These are phyloP conservation scores for Cyberlindnera euphorbiae DNA, from an alignment of 805 yeast genomes.

Conservation along the genomic window DNA sequence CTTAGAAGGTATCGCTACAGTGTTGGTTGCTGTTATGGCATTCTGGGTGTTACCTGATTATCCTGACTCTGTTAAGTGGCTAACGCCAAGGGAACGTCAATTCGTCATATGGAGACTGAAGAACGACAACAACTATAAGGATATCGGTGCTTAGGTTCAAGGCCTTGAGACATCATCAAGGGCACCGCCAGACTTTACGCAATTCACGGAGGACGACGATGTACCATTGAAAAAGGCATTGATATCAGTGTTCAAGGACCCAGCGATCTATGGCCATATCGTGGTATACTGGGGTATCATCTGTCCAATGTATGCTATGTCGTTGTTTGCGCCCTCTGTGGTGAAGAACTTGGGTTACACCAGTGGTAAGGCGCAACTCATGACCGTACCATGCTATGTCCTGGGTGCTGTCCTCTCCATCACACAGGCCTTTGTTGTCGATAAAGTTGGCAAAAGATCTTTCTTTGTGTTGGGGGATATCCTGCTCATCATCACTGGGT, in stretches of 20 bases:
- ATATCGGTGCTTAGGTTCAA: slow-evolving; percentile 4
- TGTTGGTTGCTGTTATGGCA: slow-evolving; percentile 6
- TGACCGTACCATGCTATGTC: slow-evolving; percentile 18
- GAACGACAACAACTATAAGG: slow-evolving; percentile 10
- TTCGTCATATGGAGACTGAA: slow-evolving; percentile 12
- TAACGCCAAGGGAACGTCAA: slow-evolving; percentile 16
- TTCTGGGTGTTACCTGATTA: slow-evolving; percentile 16
- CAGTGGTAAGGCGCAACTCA: slow-evolving; percentile 27
- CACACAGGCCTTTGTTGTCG: slow-evolving; percentile 14
- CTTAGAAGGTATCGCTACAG: slow-evolving; percentile 18
- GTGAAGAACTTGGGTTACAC: slow-evolving; percentile 13
- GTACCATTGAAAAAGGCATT: slow-evolving; percentile 10
- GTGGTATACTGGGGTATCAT: slow-evolving; percentile 14
- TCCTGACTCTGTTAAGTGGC: slow-evolving; percentile 18
- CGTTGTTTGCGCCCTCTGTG: slow-evolving; percentile 18
- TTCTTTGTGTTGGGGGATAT: slow-evolving; percentile 28
- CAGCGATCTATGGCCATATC: slow-evolving; percentile 11
- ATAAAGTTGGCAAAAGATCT: slow-evolving; percentile 25
- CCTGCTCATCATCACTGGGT: slow-evolving; percentile 32
- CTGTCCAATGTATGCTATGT: slow-evolving; percentile 16
- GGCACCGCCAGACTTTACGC: slow-evolving; percentile 7
- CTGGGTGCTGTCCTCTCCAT: slow-evolving; percentile 13
- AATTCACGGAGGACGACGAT: slow-evolving; percentile 13
- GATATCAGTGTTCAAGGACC: slow-evolving; percentile 11
- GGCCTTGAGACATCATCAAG: slow-evolving; percentile 7